Evolutionary conservation across 1,139 yeast genomes (phyloP), one percentile per base, ranked within the genome.

Genomic region (Candida tunisiensis): DNA sequence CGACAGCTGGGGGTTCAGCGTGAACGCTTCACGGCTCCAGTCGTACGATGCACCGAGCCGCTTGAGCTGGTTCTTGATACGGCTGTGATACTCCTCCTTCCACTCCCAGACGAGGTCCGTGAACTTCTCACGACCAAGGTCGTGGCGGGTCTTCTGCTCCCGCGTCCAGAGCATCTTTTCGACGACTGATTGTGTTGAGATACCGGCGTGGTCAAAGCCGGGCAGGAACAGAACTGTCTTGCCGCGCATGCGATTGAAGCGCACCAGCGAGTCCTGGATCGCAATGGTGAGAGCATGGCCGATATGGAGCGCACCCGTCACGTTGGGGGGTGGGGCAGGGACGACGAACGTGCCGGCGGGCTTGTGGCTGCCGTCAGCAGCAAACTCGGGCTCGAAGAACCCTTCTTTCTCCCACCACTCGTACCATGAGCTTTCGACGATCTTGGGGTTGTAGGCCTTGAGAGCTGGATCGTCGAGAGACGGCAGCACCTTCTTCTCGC

Each of bases 131-230:
- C 98, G 79, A 34, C 95, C 93, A 38, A 69, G 74, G 49, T 88
- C 96, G 51, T 88, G 94, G 61, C 96, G 77, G 30, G 98, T 82
- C 52, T 77, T 69, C 58, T 74, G 67, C 49, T 82, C 85, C 41
- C 70, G 69, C 31, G 80, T 78, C 93, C 93, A 83, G 25, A 88
- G 55, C 62, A 78, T 91, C 57, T 88, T 91, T 59, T 88, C 99
- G 38, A 88, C 98, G 40, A 91, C 98, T 15, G 95, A 80, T 56
- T 88, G 99, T 13, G 98, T 91, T 25, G 95, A 93, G 55, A 88
- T 85, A 65, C 99, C 99, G 16, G 98, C 98, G 51, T 88, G 99
- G 55, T 88, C 98, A 47, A 88, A 88, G 24, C 99, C 99, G 28
- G 98, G 98, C 37, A 88, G 55, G 55, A 78, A 91, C 37, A 88